phyloP scores from a whole-genome alignment of 768 basidiomycete species.

The Xerocomellus dryophilus region DNA sequence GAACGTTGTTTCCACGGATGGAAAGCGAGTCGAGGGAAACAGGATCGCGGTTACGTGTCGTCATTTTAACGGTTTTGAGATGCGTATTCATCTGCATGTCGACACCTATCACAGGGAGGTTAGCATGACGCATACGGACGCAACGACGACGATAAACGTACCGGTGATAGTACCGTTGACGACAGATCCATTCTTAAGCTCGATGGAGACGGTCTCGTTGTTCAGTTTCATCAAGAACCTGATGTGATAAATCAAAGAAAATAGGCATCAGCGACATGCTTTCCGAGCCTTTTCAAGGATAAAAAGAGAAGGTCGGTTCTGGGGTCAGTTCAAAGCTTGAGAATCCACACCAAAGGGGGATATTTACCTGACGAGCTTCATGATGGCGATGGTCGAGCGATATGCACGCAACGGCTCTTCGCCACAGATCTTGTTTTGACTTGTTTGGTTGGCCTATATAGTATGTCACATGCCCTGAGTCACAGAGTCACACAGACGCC shows the following conservation, averaged over 20 bases:
- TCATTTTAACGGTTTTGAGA: conserved; percentile 96
- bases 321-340: conserved; percentile 1
- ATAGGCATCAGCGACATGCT: too few relatives aligned
- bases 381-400: conserved; percentile 38
- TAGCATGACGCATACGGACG: not conserved
- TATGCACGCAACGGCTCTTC: conserved; percentile 9
- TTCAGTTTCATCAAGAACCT: conserved; percentile 99
- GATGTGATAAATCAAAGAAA: conserved; percentile 18
- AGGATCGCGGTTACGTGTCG: conserved; percentile 87
- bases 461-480: too few relatives aligned
- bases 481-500: too few relatives aligned
- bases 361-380: conserved; percentile 82
- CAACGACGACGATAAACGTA: conserved; percentile 35
- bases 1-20: conserved; percentile 94
- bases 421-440: conserved; percentile 23
- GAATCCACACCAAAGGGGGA: conserved; percentile 1
- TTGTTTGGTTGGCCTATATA: conserved; percentile 14
- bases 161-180: conserved; percentile 97
- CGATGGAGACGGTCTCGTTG: conserved; percentile 97
- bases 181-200: conserved; percentile 95
- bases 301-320: too few relatives aligned
- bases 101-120: conserved; percentile 58
- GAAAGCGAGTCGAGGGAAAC: conserved; percentile 84
- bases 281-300: too few relatives aligned
- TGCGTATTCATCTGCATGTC: conserved; percentile 99